Evolutionary conservation across 2,329 filamentous ascomycete genomes (phyloP), one percentile per base, ranked within the genome.

Genomic region (Aspergillus sp.): DNA sequence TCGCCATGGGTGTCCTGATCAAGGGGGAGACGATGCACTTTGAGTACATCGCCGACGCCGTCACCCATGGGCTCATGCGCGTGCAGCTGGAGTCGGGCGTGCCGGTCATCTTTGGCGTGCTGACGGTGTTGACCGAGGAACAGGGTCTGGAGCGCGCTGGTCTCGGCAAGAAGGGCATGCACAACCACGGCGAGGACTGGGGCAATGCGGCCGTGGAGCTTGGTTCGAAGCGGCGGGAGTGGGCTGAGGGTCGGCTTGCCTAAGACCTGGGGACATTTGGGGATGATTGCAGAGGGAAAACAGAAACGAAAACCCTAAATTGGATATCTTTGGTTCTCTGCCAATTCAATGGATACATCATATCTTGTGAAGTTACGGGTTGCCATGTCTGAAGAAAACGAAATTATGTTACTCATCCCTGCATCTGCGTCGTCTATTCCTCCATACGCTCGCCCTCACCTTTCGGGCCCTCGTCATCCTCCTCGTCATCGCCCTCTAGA

Each of bases 1-100:
- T 99, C 61, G 91, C 94, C 49, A 89, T 99, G 62, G 94, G 94
- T 51, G 92, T 96, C 52, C 84, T 99, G 56, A 97, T 99, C 78
- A 99, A 99, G 79, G 94, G 94, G 71, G 89, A 96, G 76, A 97
- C 94, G 5, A 97, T 97, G 91, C 94, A 99, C 76, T 99, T 99
- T 68, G 94, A 99, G 76, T 97, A 99, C 77, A 99, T 99, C 65
- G 83, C 92, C 40, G 94, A 97, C 59, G 85, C 90, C 38, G 91
- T 95, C 5, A 91, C 86, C 53, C 90, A 96, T 57, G 94, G 91
- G 5, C 81, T 99, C 56, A 99, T 99, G 94, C 86, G 90, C 59
- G 86, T 97, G 54, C 91, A 96, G 73, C 80, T 97, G 50, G 93
- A 99, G 71, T 86, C 85, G 9, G 89, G 90, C 42, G 84, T 96